Base-by-base conservation (phyloP, 805 yeast species). In the Wickerhamiella australiensis region DNA sequence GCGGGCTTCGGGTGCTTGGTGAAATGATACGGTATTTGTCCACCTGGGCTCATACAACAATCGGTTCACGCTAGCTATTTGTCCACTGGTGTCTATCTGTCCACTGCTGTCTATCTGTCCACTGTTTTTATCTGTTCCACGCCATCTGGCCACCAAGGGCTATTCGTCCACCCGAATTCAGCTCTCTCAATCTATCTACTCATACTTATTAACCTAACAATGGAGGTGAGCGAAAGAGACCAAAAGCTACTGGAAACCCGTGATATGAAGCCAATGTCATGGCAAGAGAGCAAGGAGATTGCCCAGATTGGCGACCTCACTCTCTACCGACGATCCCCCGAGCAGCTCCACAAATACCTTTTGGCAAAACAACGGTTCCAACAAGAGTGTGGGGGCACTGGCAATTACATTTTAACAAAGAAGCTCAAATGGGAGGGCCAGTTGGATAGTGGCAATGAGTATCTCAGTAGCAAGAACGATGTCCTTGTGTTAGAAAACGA, bases 401-500 rank as follows among this genome's bases (percentile, higher is more conserved):
- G 60, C 11, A 46, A 58, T 25, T 64, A 37, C 37, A 43, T 64
- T 18, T 47, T 57, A 8, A 15, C 22, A 3, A 55, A 59, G 29
- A 53, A 61, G 17, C 53, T 64, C 26, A 45, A 49, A 9, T 64
- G 67, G 67, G 55, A 52, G 2, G 58, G 55, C n/a, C 54, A 52
- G 15, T 42, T 40, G n/a, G 35, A 42, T 11, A 26, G 50, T n/a
- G 38, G 20, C 23, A 36, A 38, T 3, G 40, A 25, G 33, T 54
- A 58, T 23, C 52, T 64, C 9, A 57, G 46, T 15, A 33, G 47
- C 47, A 13, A 27, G 12, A 3, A 54, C 1, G 79, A 76, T 56
- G 53, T 75, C 31, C 72, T 70, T 52, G 68, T 78, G 27, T 61
- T 77, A 25, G 59, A 55, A 46, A 77, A 77, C 57, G 78, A 75